Percentiles rank a stretch among this genome's conserved stretches.
Evolutionary conservation across 2,329 filamentous ascomycete genomes (phyloP).

Genomic region (Diaporthe destruens): DNA sequence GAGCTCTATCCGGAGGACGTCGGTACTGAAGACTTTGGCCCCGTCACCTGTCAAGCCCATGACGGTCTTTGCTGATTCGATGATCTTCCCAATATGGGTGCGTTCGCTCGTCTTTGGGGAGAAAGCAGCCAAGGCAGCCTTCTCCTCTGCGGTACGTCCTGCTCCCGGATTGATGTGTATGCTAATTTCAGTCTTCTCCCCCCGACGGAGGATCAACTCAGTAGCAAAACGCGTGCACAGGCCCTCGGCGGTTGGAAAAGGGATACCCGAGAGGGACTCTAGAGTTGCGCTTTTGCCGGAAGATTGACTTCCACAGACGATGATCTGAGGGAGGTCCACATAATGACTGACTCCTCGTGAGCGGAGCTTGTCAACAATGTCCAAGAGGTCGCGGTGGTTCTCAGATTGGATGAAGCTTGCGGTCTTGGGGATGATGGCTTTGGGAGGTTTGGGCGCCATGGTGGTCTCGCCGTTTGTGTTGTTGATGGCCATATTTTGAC

Average conservation of each 20-base stretch:
- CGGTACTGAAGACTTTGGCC: conserved; percentile 56
- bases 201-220: conserved; percentile 68
- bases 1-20: conserved; percentile 63
- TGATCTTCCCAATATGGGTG: conserved; percentile 50
- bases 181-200: conserved; percentile 49
- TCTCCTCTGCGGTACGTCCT: conserved; percentile 47
- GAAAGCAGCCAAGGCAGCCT: conserved; percentile 48
- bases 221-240: conserved; percentile 74
- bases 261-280: conserved; percentile 69
- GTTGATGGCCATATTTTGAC: neutral
- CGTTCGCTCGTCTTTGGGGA: conserved; percentile 40
- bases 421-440: conserved; percentile 42
- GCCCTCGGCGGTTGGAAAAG: conserved; percentile 69
- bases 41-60: conserved; percentile 62
- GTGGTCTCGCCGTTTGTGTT: neutral
- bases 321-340: conserved; percentile 52
- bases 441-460: neutral
- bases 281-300: conserved; percentile 69
- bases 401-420: conserved; percentile 49
- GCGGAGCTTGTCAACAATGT: conserved; percentile 50
- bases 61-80: conserved; percentile 54
- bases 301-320: conserved; percentile 67
- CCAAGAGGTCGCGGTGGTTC: conserved; percentile 49
- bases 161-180: conserved; percentile 54
- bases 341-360: conserved; percentile 49